Conservation (phyloP, 164 flowering plant genomes). For the Vitis cinerea region DNA sequence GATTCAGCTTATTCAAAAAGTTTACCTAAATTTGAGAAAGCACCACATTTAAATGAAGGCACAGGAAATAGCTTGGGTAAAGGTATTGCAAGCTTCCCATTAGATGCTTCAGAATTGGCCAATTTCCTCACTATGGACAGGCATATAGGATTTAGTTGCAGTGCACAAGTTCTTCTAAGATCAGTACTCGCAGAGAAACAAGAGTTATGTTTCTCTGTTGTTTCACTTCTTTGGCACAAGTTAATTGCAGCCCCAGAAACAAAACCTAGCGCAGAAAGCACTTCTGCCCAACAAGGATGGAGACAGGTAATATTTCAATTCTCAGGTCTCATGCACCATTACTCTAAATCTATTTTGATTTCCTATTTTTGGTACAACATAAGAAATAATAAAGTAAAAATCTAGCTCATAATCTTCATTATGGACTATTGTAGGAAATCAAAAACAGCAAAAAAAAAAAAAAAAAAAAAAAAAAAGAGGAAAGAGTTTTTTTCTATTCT, state of each 20-base stretch:
- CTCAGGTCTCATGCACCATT: neutral
- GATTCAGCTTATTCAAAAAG: conserved; percentile 25
- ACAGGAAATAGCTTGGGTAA: conserved; percentile 38
- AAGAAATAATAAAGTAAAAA: no score
- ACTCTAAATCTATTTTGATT: neutral
- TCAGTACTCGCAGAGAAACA: conserved; percentile 86
- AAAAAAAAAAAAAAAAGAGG: no score
- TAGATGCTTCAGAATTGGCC: conserved; percentile 93
- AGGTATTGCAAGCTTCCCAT: conserved; percentile 53
- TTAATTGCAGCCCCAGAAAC: conserved; percentile 89
- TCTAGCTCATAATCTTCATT: no score
- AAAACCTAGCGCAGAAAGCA: conserved; percentile 79
- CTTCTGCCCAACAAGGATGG: conserved; percentile 99
- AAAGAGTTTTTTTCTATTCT: no score
- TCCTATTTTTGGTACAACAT: no score
- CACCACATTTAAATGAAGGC: conserved; percentile 34
- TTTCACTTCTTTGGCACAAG: conserved; percentile 91
- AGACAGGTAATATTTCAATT: conserved; percentile 64
- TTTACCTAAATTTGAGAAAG: conserved; percentile 33
- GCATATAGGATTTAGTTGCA: conserved; percentile 80
- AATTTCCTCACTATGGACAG: conserved; percentile 88
- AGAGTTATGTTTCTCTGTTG: conserved; percentile 89
- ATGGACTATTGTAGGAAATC: no score
- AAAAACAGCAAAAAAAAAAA: no score
- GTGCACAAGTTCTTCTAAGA: conserved; percentile 65